These are phyloP conservation scores for Whalleya microplaca DNA, from an alignment of 2,329 filamentous ascomycete species.

Conservation along the genomic window DNA sequence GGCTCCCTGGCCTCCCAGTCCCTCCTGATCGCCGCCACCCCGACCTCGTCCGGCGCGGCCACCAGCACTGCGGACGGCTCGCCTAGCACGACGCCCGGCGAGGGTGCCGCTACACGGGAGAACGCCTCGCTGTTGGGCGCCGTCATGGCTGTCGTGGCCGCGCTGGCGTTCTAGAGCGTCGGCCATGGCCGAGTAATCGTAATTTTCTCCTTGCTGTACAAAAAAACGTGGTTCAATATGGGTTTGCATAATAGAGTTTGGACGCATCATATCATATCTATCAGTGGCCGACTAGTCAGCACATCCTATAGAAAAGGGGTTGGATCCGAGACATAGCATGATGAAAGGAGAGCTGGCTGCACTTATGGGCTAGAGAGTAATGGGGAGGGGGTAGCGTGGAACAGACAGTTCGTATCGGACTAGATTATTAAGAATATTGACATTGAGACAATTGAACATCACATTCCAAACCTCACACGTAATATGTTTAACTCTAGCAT, in stretches of 20 bases:
- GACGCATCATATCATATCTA: not conserved
- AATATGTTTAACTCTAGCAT: no score
- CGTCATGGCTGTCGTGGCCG: slow-evolving; percentile 31
- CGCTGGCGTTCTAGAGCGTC: slow-evolving; percentile 19
- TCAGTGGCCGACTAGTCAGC: slow-evolving; percentile 1
- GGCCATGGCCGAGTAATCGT: not conserved
- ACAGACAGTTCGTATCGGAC: no score
- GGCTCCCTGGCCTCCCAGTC: slow-evolving; percentile 11
- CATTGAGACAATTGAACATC: no score
- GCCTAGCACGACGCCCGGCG: slow-evolving; percentile 2
- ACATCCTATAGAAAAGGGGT: not conserved
- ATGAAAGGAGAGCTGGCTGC: not conserved
- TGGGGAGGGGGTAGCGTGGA: no score
- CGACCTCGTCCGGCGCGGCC: slow-evolving; percentile 15
- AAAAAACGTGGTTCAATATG: not conserved
- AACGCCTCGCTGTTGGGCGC: slow-evolving; percentile 31
- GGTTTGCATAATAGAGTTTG: slow-evolving; percentile 10
- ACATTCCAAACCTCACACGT: no score
- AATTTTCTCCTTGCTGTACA: slow-evolving; percentile 16
- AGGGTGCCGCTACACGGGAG: slow-evolving; percentile 6
- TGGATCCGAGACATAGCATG: not conserved
- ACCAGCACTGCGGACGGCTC: not conserved
- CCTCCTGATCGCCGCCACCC: slow-evolving; percentile 21
- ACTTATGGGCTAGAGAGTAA: no score
- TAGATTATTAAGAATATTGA: no score